Conservation (phyloP, 2,329 filamentous ascomycete genomes). For the Cercospora canescens region DNA sequence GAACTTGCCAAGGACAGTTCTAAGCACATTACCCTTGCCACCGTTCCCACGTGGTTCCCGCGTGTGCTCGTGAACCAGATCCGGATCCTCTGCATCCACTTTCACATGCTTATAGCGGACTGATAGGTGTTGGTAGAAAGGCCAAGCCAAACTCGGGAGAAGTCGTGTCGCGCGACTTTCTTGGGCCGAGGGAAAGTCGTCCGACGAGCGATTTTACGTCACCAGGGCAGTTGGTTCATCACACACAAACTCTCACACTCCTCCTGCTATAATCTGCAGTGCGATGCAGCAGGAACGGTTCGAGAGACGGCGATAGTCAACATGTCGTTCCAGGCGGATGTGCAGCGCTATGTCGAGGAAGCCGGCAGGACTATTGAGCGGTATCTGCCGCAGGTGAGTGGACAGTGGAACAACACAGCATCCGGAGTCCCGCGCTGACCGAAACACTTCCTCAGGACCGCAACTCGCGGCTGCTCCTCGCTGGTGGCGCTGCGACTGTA, state of each 20-base stretch:
- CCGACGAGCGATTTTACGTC: neutral
- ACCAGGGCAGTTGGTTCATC: neutral
- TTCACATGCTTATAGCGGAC: neutral
- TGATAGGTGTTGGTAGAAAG: neutral
- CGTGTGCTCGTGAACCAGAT: neutral
- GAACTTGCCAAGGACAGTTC: neutral
- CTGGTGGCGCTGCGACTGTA: conserved; percentile 18
- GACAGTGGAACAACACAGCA: neutral
- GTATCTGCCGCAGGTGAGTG: conserved; percentile 10
- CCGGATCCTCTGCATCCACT: neutral
- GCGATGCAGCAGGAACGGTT: neutral
- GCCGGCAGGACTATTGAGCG: neutral
- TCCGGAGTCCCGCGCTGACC: neutral
- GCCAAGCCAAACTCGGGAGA: neutral
- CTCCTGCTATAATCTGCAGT: neutral
- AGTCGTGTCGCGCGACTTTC: neutral
- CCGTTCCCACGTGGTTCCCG: neutral
- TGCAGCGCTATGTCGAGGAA: conserved; percentile 8
- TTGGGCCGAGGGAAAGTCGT: neutral
- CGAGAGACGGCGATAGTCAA: neutral
- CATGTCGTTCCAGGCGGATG: conserved; percentile 11
- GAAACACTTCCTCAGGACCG: conserved; percentile 16
- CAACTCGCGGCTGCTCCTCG: conserved; percentile 19
- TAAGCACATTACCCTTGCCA: neutral
- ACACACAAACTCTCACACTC: neutral